Conservation (phyloP, 2,329 filamentous ascomycete genomes). For the Orbilia brochopaga region DNA sequence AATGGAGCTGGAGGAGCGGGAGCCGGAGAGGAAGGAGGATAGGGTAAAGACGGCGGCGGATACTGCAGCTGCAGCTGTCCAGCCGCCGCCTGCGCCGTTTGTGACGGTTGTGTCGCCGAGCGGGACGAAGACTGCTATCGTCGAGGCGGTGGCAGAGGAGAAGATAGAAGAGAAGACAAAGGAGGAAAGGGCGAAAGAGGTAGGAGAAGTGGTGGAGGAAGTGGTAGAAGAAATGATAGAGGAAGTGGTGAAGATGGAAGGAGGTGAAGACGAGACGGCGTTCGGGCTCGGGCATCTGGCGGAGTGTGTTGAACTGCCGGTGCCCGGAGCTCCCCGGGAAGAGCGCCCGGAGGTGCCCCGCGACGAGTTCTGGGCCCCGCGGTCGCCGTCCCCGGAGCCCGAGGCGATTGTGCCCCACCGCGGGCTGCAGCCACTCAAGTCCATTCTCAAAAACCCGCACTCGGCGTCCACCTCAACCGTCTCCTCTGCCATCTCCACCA, state of each 20-base stretch:
- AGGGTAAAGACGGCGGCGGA: neutral
- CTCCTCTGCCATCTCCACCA: neutral
- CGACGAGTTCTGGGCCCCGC: neutral
- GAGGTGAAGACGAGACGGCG: neutral
- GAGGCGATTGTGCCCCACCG: neutral
- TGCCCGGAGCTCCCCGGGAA: neutral
- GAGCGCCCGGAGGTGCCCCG: neutral
- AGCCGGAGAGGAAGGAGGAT: neutral
- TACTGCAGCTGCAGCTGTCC: neutral
- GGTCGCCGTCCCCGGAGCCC: neutral
- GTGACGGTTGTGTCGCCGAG: constrained; percentile 1
- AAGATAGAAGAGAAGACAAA: neutral
- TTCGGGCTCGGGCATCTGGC: neutral
- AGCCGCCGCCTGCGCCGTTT: constrained; percentile 2
- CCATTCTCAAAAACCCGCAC: neutral
- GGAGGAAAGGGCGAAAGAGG: neutral
- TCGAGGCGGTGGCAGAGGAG: neutral
- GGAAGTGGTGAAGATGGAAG: neutral
- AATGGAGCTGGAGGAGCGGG: too few relatives aligned
- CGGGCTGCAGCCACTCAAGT: neutral
- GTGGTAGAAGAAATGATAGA: neutral
- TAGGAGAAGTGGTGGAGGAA: neutral
- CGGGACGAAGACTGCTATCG: neutral
- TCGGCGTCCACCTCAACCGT: neutral
- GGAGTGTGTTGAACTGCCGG: neutral